A percentile compares a stretch with the other conserved stretches of the same genome.
These are phyloP conservation scores for Psilocybe azurescens DNA, from an alignment of 768 basidiomycete species.

Conservation along the genomic window DNA sequence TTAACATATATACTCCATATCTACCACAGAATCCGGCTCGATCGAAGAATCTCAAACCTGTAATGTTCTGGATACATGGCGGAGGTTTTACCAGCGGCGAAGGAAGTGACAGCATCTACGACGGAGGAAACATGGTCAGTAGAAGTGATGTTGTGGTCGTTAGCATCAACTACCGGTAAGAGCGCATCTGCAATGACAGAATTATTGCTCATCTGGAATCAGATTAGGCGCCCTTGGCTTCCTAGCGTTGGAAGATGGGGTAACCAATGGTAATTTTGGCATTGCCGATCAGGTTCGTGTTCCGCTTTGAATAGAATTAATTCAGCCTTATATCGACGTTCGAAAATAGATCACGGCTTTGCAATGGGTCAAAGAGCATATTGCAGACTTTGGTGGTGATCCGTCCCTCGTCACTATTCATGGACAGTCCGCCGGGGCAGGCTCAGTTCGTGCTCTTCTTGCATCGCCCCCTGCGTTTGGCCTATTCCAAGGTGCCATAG, in stretches of 20 bases:
- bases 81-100: slow-evolving; percentile 49
- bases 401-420: slow-evolving; percentile 54
- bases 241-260: slow-evolving; percentile 45
- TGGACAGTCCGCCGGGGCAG: slow-evolving; percentile 61
- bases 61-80: slow-evolving; percentile 58
- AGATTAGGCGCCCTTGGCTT: slow-evolving; percentile 48
- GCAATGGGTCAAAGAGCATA: slow-evolving; percentile 54
- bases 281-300: slow-evolving; percentile 46
- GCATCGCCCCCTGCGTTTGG: slow-evolving; percentile 41
- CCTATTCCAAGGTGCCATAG: slow-evolving; percentile 44
- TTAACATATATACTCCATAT: slow-evolving; percentile 52
- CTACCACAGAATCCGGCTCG: slow-evolving; percentile 25
- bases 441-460: slow-evolving; percentile 44
- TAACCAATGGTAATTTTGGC: slow-evolving; percentile 51
- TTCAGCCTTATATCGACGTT: neutral
- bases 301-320: neutral
- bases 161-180: slow-evolving; percentile 49
- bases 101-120: slow-evolving; percentile 42
- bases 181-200: slow-evolving; percentile 34
- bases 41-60: slow-evolving; percentile 38
- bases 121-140: slow-evolving; percentile 49
- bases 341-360: slow-evolving; percentile 37
- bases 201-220: slow-evolving; percentile 30
- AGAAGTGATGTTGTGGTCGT: slow-evolving; percentile 42
- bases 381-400: slow-evolving; percentile 62